Evolutionary conservation across 345 rosid genomes (phyloP).

Genomic region (Conringia planisiliqua): DNA sequence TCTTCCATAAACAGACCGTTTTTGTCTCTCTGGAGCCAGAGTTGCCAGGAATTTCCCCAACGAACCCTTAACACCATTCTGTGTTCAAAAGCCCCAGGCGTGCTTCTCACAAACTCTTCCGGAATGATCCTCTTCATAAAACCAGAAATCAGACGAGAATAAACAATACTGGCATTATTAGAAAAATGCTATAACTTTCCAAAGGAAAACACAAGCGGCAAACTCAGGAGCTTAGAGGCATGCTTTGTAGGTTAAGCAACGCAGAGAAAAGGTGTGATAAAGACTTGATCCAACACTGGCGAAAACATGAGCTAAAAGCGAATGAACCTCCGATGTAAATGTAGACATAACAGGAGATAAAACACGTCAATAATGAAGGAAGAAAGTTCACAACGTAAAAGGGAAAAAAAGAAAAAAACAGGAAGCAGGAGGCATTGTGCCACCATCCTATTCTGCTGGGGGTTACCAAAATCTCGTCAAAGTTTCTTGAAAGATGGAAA

Average conservation of each 20-base stretch:
- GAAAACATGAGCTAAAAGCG: neutral
- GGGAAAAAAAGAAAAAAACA: too few species aligned
- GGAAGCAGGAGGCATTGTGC: too few species aligned
- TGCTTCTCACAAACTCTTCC: slow-evolving; percentile 13
- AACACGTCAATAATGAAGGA: neutral
- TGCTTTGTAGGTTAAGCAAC: neutral
- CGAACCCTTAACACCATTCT: slow-evolving; percentile 20
- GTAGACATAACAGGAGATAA: neutral
- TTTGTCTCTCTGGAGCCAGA: slow-evolving; percentile 15
- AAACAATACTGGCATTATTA: neutral
- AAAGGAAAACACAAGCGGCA: neutral
- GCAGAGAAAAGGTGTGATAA: neutral
- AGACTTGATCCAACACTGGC: neutral
- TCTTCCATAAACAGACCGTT: slow-evolving; percentile 4
- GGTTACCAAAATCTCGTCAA: too few species aligned
- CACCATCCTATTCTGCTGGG: too few species aligned
- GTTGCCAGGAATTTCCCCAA: slow-evolving; percentile 29
- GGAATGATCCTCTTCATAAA: slow-evolving; percentile 24
- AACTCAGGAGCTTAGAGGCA: neutral
- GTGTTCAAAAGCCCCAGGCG: neutral
- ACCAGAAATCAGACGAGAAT: neutral
- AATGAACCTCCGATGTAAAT: neutral
- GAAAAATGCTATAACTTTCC: neutral
- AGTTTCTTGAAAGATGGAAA: too few species aligned
- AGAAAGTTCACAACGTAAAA: neutral